These are phyloP conservation scores for Coemansia sp. DNA, from an alignment of 192 early-diverging fungal species.

Conservation along the genomic window DNA sequence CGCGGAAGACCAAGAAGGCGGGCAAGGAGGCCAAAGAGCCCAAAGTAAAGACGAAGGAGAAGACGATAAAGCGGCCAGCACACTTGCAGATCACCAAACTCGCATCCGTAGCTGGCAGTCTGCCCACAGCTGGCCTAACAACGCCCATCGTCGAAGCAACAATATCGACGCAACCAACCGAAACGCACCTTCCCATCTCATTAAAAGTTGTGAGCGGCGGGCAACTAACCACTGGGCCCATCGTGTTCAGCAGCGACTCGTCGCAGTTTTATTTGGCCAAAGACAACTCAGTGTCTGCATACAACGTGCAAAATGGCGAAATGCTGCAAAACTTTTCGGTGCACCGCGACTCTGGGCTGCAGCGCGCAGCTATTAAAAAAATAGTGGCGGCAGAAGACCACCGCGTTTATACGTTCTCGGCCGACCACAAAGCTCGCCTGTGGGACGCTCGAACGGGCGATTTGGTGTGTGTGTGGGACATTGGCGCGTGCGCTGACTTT, in stretches of 20 bases:
- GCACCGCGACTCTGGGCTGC: constrained; percentile 3
- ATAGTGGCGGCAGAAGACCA: constrained; percentile 22
- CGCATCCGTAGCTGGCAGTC: neutral
- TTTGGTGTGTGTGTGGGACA: constrained; percentile 25
- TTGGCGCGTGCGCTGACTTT: constrained; percentile 13
- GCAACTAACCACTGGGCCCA: constrained; percentile 27
- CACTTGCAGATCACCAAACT: constrained; percentile 14
- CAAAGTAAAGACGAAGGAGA: neutral
- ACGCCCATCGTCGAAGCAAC: constrained; percentile 32
- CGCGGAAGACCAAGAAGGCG: neutral
- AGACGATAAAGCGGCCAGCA: constrained; percentile 8
- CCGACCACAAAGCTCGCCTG: constrained; percentile 26
- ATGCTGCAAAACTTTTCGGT: constrained; percentile 49
- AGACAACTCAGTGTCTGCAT: constrained; percentile 45
- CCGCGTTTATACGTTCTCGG: constrained; percentile 43
- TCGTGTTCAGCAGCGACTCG: constrained; percentile 51
- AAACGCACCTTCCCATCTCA: constrained; percentile 26
- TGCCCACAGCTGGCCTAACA: constrained; percentile 6
- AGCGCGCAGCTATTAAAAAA: constrained; percentile 20
- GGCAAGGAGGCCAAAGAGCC: neutral
- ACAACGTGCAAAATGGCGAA: constrained; percentile 49
- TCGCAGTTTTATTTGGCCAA: constrained; percentile 48
- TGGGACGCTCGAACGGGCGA: constrained; percentile 41
- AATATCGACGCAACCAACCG: constrained; percentile 23
- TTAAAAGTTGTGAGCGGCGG: constrained; percentile 46